Base-by-base conservation (phyloP, 2,329 filamentous ascomycete species). In the Tolypocladium sp. region DNA sequence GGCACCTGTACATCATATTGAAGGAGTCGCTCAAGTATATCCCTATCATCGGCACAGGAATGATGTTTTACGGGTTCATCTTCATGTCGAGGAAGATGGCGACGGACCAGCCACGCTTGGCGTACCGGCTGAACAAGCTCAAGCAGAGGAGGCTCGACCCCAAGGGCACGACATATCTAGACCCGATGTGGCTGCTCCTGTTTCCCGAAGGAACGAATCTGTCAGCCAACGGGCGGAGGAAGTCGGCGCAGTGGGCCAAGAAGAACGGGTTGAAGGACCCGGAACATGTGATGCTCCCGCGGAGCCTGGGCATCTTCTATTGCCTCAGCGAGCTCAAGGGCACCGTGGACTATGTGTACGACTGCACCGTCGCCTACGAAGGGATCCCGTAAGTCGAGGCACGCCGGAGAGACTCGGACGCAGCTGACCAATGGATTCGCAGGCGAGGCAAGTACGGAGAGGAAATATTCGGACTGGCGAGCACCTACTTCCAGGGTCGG, bases 341-440 rank as follows among this genome's bases (percentile, higher is more conserved):
- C 10, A 87, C 87, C 0, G 85, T 92, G 0, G 89, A 94, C 13
- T 95, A 90, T 75, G 78, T 96, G 1, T 96, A 96, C 67, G 91
- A 96, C 74, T 97, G 92, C 73, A 97, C 94, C 0, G 88, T 99
- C 59, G 92, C 91, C 5, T 99, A 99, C 69, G 93, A 97, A 74
- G 93, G 94, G 17, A 84, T 96, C 51, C 90, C 90, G 88, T 93
- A 82, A 80, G 91, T 88, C 57, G 30, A 12, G 27, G 38, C 27
- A 25, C 6, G 13, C 15, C 10, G 40, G 25, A 13, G n/a, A 27
- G n/a, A 41, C n/a, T 27, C n/a, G 27, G 12, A 20, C 30, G 33
- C 30, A 13, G 55, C 61, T 59, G 49, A 62, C 61, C 44, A 41
- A 51, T 30, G 25, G 20, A 42, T 20, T 15, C 46, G 57, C 62